These are phyloP conservation scores for Penicillium robsamsonii DNA, from an alignment of 495 filamentous ascomycete genomes.

Conservation along the genomic window DNA sequence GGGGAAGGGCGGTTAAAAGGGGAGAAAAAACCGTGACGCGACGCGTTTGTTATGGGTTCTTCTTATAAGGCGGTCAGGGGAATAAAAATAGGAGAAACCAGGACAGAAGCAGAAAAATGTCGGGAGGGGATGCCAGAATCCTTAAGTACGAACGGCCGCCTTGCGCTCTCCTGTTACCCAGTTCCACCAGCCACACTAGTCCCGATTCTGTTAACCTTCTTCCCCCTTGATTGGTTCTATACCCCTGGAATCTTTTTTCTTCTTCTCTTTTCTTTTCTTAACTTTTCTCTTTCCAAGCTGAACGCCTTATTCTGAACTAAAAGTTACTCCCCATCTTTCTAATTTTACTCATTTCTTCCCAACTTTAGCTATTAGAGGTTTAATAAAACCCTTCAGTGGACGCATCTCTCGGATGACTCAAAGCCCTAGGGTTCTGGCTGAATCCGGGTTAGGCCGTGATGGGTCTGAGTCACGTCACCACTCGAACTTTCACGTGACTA, in stretches of 20 bases:
- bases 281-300: background rate
- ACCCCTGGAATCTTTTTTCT: constrained; percentile 24
- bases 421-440: constrained; percentile 18
- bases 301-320: background rate
- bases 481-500: constrained; percentile 14
- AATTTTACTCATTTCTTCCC: background rate
- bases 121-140: constrained; percentile 49
- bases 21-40: constrained; percentile 25
- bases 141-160: constrained; percentile 51
- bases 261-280: constrained; percentile 7
- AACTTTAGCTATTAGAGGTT: background rate
- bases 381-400: background rate
- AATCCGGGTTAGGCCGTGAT: constrained; percentile 15
- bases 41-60: constrained; percentile 25
- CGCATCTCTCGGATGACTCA: constrained; percentile 11
- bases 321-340: too few species aligned
- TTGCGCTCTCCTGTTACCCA: constrained; percentile 40
- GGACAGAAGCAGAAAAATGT: constrained; percentile 37
- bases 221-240: constrained; percentile 28
- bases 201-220: constrained; percentile 33
- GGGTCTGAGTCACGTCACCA: constrained; percentile 17
- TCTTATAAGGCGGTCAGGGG: constrained; percentile 23
- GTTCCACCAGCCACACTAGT: constrained; percentile 43
- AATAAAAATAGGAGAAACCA: constrained; percentile 34
- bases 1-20: constrained; percentile 13